Evolutionary conservation across 139 green algal genomes (phyloP).

Genomic region (Microglena sp.): DNA sequence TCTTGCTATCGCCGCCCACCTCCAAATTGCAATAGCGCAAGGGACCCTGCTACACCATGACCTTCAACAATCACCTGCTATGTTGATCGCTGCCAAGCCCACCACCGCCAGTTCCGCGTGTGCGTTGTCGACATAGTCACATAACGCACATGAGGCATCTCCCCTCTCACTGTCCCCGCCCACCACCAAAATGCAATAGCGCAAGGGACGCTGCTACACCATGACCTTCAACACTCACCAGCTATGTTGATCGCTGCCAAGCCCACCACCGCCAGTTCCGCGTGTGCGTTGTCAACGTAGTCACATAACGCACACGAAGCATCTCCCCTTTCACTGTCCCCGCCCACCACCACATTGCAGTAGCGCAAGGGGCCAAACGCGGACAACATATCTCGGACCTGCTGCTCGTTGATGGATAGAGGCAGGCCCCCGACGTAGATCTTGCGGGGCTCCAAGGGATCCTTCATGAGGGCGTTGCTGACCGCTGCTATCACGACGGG

Average conservation of each 20-base stretch:
- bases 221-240: not conserved
- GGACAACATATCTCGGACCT: slow-evolving; percentile 26
- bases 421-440: slow-evolving; percentile 36
- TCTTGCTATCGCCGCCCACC: too few species aligned
- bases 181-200: too few species aligned
- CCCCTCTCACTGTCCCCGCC: too few species aligned
- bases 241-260: slow-evolving; percentile 3
- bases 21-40: too few species aligned
- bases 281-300: slow-evolving; percentile 23
- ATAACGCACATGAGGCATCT: too few species aligned
- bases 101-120: slow-evolving; percentile 17
- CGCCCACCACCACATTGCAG: slow-evolving; percentile 35
- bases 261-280: slow-evolving; percentile 14
- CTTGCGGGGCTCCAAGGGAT: slow-evolving; percentile 34
- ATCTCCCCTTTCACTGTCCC: slow-evolving; percentile 19
- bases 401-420: slow-evolving; percentile 28
- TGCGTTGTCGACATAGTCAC: too few species aligned
- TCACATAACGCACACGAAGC: slow-evolving; percentile 34
- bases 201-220: too few species aligned
- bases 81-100: not conserved
- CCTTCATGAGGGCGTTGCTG: slow-evolving; percentile 24
- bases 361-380: slow-evolving; percentile 34
- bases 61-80: slow-evolving; percentile 1
- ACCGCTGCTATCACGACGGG: too few species aligned
- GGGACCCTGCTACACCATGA: too few species aligned